phyloP scores from a whole-genome alignment of 2,329 filamentous ascomycete genomes.

The Colletotrichum agaves region DNA sequence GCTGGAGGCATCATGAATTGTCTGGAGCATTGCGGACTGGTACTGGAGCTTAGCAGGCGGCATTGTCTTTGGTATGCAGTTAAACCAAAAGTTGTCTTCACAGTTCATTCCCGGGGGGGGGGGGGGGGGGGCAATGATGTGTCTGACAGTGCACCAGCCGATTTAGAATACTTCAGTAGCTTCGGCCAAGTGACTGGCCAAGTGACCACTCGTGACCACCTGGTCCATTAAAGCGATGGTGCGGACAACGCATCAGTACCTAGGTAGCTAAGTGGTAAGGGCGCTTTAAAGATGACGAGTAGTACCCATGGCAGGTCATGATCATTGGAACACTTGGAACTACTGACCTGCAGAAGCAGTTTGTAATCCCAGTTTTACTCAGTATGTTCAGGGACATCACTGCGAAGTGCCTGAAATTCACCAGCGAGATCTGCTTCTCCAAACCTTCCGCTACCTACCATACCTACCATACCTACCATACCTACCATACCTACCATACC shows the following conservation, averaged over 20 bases:
- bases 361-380: not conserved
- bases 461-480: too few species aligned
- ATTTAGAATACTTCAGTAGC: too few species aligned
- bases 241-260: not conserved
- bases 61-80: conserved; percentile 31
- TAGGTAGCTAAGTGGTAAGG: not conserved
- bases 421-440: conserved; percentile 12
- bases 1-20: conserved; percentile 30
- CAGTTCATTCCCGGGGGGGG: not conserved
- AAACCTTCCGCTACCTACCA: not conserved
- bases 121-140: too few species aligned
- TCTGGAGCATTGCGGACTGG: conserved; percentile 34
- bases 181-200: conserved; percentile 15
- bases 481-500: too few species aligned
- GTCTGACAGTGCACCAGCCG: too few species aligned
- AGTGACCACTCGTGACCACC: conserved; percentile 17
- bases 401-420: conserved; percentile 15
- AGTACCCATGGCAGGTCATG: not conserved
- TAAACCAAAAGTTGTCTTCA: conserved; percentile 26
- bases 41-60: conserved; percentile 36
- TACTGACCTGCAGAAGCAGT: not conserved
- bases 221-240: not conserved
- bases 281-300: not conserved
- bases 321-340: not conserved
- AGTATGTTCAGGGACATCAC: not conserved